Percentiles rank a stretch among this genome's conserved stretches.
phyloP scores from a whole-genome alignment of 164 flowering plant genomes.

The Sedum album region DNA sequence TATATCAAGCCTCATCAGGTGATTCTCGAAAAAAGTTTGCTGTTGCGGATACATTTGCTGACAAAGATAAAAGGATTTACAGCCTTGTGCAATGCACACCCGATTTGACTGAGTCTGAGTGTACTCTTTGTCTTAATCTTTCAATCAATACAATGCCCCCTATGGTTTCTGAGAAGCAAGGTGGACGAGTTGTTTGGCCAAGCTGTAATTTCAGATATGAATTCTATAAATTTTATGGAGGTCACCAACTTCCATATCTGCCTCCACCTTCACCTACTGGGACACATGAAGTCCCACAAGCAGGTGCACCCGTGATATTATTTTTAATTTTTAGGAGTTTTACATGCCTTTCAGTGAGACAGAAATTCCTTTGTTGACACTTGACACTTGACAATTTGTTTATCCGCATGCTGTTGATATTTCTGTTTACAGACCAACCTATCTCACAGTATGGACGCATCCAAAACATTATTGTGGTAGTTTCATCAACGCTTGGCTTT shows the following conservation, averaged over 20 bases:
- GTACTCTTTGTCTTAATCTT: constrained; percentile 14
- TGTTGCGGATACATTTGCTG: not conserved
- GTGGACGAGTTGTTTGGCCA: constrained; percentile 11
- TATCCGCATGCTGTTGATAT: not conserved
- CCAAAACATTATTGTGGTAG: not conserved
- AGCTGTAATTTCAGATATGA: constrained; percentile 23
- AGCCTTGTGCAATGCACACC: constrained; percentile 31
- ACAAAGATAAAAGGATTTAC: constrained; percentile 11
- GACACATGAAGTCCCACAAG: not conserved
- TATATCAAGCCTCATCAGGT: constrained; percentile 14
- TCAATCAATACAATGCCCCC: not conserved
- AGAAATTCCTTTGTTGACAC: too few species aligned
- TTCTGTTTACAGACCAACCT: not conserved
- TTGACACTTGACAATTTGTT: not conserved
- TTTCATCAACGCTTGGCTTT: not conserved
- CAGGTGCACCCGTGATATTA: not conserved
- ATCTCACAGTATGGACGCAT: not conserved
- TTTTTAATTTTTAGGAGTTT: not conserved
- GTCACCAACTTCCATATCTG: not conserved
- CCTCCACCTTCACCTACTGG: not conserved
- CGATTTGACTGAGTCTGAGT: constrained; percentile 16
- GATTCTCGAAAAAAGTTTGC: constrained; percentile 10
- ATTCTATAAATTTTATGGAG: constrained; percentile 1
- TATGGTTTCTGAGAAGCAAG: not conserved
- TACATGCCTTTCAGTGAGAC: too few species aligned